Evolutionary conservation across 1,139 yeast species (phyloP).

Genomic region (Debaryomyces udenii): DNA sequence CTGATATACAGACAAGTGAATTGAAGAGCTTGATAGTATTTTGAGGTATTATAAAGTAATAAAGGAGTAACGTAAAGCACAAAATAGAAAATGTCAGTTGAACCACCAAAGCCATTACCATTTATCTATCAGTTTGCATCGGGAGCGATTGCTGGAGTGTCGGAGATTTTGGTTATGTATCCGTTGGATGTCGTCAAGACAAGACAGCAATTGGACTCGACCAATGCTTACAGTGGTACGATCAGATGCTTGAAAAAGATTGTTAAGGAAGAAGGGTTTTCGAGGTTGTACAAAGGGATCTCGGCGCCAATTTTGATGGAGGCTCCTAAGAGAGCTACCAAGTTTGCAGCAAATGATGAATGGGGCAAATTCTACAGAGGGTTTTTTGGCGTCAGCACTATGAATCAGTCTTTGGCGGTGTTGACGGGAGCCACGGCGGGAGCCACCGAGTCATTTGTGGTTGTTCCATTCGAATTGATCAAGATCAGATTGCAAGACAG

Average conservation of each 20-base stretch:
- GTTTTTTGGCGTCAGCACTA: constrained; percentile 65
- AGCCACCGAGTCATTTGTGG: constrained; percentile 94
- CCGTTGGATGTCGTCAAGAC: constrained; percentile 98
- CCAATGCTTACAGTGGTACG: constrained; percentile 77
- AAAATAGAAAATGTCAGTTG: constrained; percentile 26
- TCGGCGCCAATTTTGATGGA: constrained; percentile 97
- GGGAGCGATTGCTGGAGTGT: constrained; percentile 97
- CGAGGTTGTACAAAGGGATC: constrained; percentile 88
- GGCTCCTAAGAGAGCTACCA: constrained; percentile 98
- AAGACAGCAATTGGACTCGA: constrained; percentile 84
- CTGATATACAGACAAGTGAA: not conserved
- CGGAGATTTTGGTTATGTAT: constrained; percentile 96
- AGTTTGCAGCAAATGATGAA: constrained; percentile 97
- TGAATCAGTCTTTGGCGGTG: constrained; percentile 83
- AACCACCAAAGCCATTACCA: constrained; percentile 55
- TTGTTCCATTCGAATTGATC: constrained; percentile 91
- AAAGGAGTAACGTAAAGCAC: not conserved
- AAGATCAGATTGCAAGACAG: constrained; percentile 90
- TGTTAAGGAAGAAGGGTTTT: constrained; percentile 80
- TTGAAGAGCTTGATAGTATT: not conserved
- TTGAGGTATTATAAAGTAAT: not conserved
- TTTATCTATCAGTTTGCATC: constrained; percentile 88
- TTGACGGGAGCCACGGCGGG: constrained; percentile 99
- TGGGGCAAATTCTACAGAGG: constrained; percentile 87
- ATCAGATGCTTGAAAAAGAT: constrained; percentile 82